Evolutionary conservation across 768 basidiomycete genomes (phyloP).

Genomic region (Collybia nuda): DNA sequence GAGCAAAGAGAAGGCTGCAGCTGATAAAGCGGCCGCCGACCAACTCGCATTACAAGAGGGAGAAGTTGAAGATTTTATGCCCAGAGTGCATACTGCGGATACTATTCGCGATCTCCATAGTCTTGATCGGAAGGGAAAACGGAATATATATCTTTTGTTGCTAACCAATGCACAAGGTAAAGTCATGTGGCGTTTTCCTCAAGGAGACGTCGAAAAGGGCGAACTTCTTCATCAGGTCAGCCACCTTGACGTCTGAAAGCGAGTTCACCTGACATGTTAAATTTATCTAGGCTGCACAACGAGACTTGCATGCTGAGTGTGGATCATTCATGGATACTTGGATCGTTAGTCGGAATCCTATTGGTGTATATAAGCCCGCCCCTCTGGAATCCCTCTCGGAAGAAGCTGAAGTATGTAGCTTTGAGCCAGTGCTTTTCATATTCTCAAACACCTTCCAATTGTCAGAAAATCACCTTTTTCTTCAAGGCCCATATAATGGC

Average conservation of each 20-base stretch:
- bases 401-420: constrained; percentile 32
- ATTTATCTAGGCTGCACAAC: constrained; percentile 63
- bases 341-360: constrained; percentile 88
- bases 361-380: constrained; percentile 68
- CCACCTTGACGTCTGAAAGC: neutral
- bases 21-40: constrained; percentile 58
- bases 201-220: constrained; percentile 56
- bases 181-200: constrained; percentile 80
- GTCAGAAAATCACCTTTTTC: constrained; percentile 79
- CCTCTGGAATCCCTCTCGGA: constrained; percentile 19
- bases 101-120: constrained; percentile 60
- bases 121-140: constrained; percentile 78
- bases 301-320: constrained; percentile 68
- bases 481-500: constrained; percentile 93
- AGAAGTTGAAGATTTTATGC: constrained; percentile 61
- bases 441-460: neutral
- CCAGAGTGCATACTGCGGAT: constrained; percentile 65
- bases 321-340: constrained; percentile 89
- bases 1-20: constrained; percentile 43
- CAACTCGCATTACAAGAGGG: constrained; percentile 58
- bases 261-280: neutral
- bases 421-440: neutral
- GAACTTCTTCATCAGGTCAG: constrained; percentile 80
- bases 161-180: constrained; percentile 47
- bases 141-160: constrained; percentile 88